Percentiles rank a stretch among this genome's conserved stretches.
These are phyloP conservation scores for Nothophytophthora sp. DNA, from an alignment of 352 stramenopile genomes.

Conservation along the genomic window DNA sequence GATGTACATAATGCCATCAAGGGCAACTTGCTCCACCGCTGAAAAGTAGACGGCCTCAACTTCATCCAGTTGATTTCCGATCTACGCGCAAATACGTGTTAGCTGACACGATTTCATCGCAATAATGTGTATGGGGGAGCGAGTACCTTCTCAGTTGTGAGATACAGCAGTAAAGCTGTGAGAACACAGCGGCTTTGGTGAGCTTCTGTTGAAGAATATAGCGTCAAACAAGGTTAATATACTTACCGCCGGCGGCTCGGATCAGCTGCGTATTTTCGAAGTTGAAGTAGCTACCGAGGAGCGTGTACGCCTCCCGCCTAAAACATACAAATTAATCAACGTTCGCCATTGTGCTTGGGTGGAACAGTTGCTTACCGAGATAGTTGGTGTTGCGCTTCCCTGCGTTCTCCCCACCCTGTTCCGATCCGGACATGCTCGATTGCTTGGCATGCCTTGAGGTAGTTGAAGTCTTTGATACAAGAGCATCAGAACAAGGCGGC, in stretches of 20 bases:
- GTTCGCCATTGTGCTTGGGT: no score
- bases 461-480: conserved; percentile 90
- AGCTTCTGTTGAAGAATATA: background rate
- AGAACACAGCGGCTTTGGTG: no score
- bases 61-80: conserved; percentile 81
- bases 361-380: conserved; percentile 29
- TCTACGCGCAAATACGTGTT: conserved; percentile 50
- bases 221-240: background rate
- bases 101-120: no score
- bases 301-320: conserved; percentile 65
- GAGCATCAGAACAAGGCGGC: no score
- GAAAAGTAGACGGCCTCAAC: conserved; percentile 53
- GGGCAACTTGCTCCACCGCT: conserved; percentile 59
- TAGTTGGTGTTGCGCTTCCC: conserved; percentile 12
- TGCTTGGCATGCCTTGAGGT: conserved; percentile 64
- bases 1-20: conserved; percentile 84
- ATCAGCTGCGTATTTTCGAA: conserved; percentile 80
- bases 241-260: conserved; percentile 69
- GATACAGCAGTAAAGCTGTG: conserved; percentile 65
- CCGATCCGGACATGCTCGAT: conserved; percentile 74
- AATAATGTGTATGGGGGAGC: no score
- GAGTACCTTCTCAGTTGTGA: conserved; percentile 68
- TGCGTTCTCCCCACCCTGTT: conserved; percentile 26
- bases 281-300: conserved; percentile 76
- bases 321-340: conserved; percentile 1